phyloP scores from a whole-genome alignment of 2,329 filamentous ascomycete species.

The Cercospora sp. region DNA sequence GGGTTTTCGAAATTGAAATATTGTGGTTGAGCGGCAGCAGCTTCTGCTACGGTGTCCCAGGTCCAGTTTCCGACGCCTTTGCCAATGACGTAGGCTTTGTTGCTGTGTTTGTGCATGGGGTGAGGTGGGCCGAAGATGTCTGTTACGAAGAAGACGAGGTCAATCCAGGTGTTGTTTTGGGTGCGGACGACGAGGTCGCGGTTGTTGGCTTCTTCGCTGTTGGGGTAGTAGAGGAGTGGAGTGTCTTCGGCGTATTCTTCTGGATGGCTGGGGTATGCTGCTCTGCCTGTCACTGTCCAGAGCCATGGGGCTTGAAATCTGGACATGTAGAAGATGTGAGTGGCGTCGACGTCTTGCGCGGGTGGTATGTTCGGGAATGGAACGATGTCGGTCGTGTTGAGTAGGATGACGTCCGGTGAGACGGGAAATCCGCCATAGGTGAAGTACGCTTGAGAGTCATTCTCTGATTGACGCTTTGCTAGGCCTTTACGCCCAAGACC shows the following conservation, averaged over 20 bases:
- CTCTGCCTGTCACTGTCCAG: slow-evolving; percentile 13
- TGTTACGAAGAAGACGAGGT: slow-evolving; percentile 36
- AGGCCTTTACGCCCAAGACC: neutral
- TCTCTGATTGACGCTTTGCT: neutral
- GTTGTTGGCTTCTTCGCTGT: slow-evolving; percentile 15
- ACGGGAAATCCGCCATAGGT: slow-evolving; percentile 17
- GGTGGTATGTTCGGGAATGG: slow-evolving; percentile 20
- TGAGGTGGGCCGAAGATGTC: slow-evolving; percentile 53
- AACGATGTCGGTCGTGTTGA: slow-evolving; percentile 16
- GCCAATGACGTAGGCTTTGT: slow-evolving; percentile 61
- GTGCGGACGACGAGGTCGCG: slow-evolving; percentile 27
- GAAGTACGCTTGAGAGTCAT: slow-evolving; percentile 8
- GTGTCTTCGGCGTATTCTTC: slow-evolving; percentile 14
- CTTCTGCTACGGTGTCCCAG: slow-evolving; percentile 57
- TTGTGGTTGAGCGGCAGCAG: slow-evolving; percentile 47
- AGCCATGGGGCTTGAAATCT: slow-evolving; percentile 12
- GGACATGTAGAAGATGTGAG: slow-evolving; percentile 18
- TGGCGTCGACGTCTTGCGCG: slow-evolving; percentile 10
- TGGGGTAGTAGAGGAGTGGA: slow-evolving; percentile 22
- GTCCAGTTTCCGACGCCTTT: slow-evolving; percentile 50
- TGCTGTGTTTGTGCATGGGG: slow-evolving; percentile 65
- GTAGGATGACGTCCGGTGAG: slow-evolving; percentile 8
- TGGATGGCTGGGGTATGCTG: slow-evolving; percentile 13
- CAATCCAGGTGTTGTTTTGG: slow-evolving; percentile 40
- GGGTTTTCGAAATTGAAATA: slow-evolving; percentile 61